Base-by-base conservation (phyloP, 257 asterid genomes). In the Solanum piurae region DNA sequence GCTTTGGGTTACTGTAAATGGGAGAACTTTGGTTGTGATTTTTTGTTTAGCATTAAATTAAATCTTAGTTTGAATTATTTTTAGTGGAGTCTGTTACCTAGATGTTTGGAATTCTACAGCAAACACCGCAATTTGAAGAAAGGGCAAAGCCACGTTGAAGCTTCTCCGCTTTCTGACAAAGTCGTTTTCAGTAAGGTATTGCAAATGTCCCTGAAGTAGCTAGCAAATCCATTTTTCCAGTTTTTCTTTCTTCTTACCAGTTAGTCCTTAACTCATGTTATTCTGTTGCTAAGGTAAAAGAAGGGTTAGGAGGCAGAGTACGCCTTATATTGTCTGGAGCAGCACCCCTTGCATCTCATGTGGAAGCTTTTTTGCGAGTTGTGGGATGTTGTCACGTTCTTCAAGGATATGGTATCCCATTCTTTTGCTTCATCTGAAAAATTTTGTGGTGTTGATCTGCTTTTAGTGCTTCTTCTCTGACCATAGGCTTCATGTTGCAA, bases 261-360 rank as follows among this genome's bases (percentile, higher is more conserved):
- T 74, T 79, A 84, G 46, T 42, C 38, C 16, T 2, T 75, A 87
- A 89, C 88, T 21, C 79, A 46, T 83, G 25, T 79, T 80, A 71
- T 66, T 83, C 49, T 77, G 40, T 73, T 87, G 37, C 87, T 89
- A 72, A 97, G 99, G 94, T 97, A 72, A 97, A 97, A 90, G 94
- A 95, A 94, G 99, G 98, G 80, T 91, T 97, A 84, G 99, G 99
- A 58, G 98, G 99, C 86, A 92, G 90, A 6, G 99, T 97, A 38
- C 93, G 99, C 52, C 87, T 95, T 90, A 96, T 97, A 87, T 90
- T 97, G 93, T 97, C 99, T 34, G 99, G 99, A 87, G 99, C 98
- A 89, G 99, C 99, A 64, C 99, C 99, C 86, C 99, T 97, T 88
- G 96, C 99, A 87, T 87, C 98, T 40, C 98, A 97, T 86, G 98